These are phyloP conservation scores for Chaetomium sp. DNA, from an alignment of 2,329 filamentous ascomycete species.

Conservation along the genomic window DNA sequence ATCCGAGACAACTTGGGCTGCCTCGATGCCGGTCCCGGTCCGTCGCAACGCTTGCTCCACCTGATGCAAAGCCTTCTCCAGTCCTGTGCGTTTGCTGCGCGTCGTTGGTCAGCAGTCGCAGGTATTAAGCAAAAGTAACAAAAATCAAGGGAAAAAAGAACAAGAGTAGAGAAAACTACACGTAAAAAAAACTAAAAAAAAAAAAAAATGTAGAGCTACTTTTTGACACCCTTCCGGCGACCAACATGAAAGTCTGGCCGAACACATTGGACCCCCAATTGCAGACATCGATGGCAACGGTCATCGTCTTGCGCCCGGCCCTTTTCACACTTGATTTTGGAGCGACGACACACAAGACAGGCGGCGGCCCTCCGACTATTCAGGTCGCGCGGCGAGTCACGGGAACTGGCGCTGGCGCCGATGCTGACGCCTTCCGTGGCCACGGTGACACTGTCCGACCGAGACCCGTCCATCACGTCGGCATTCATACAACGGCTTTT, in stretches of 20 bases:
- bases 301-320: conserved; percentile 41
- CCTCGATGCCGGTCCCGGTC: conserved; percentile 41
- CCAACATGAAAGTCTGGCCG: conserved; percentile 68
- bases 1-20: conserved; percentile 40
- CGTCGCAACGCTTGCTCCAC: conserved; percentile 63
- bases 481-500: conserved; percentile 3
- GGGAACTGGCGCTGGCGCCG: background rate
- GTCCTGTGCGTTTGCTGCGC: conserved; percentile 61
- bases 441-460: conserved; percentile 14
- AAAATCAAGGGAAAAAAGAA: background rate
- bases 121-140: background rate
- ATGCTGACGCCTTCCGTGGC: conserved; percentile 4
- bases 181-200: background rate
- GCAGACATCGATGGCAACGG: conserved; percentile 55
- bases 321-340: conserved; percentile 63
- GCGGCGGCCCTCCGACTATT: conserved; percentile 25
- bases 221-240: conserved; percentile 69
- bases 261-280: conserved; percentile 54
- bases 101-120: background rate
- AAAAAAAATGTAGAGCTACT: conserved; percentile 37
- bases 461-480: conserved; percentile 14
- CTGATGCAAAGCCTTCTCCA: conserved; percentile 68
- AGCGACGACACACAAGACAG: conserved; percentile 47
- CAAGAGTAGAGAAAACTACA: background rate
- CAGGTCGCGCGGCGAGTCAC: conserved; percentile 17